These are phyloP conservation scores for Quercus robur DNA, from an alignment of 306 rosid species.

Conservation along the genomic window DNA sequence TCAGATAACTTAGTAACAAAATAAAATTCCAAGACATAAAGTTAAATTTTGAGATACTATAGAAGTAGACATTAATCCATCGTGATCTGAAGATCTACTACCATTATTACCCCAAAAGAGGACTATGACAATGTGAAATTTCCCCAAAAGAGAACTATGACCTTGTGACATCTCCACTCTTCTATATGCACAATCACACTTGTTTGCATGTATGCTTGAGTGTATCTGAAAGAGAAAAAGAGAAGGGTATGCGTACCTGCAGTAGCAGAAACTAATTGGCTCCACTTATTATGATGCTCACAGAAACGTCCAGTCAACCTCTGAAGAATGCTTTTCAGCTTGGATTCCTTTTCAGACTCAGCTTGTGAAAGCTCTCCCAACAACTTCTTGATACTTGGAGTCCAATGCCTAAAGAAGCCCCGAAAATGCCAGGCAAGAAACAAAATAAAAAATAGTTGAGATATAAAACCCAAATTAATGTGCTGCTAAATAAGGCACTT, in stretches of 20 bases:
- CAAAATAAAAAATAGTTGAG: neutral
- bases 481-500: neutral
- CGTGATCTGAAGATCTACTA: neutral
- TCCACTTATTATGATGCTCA: slow-evolving; percentile 74
- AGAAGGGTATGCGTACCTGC: slow-evolving; percentile 51
- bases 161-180: no score
- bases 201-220: neutral
- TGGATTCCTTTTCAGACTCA: slow-evolving; percentile 70
- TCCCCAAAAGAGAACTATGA: neutral
- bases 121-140: neutral
- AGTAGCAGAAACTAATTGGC: slow-evolving; percentile 70
- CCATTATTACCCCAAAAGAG: neutral
- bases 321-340: slow-evolving; percentile 70
- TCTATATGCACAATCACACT: neutral
- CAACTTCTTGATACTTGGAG: slow-evolving; percentile 63
- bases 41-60: neutral
- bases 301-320: slow-evolving; percentile 73
- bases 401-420: slow-evolving; percentile 93
- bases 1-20: neutral
- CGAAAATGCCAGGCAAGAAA: slow-evolving; percentile 38
- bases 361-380: slow-evolving; percentile 70
- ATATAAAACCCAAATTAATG: neutral
- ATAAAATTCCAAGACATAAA: neutral
- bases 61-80: neutral
- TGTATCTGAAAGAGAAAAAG: neutral